phyloP scores from a whole-genome alignment of 2,329 filamentous ascomycete species.

The Trematosphaeria pertusa region DNA sequence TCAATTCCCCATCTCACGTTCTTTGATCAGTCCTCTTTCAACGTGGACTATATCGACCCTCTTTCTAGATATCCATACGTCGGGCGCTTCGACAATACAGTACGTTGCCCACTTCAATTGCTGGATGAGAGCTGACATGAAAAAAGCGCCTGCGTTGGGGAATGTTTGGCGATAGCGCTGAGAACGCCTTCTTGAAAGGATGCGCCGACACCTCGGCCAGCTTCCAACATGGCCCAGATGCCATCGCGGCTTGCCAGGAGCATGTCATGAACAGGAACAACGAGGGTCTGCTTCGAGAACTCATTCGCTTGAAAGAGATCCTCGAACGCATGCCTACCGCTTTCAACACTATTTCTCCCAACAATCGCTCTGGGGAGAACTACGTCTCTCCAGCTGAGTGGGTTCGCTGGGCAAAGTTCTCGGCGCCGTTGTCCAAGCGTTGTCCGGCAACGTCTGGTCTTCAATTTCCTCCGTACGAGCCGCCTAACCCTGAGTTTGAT shows the following conservation, averaged over 20 bases:
- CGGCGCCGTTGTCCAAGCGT: conserved; percentile 32
- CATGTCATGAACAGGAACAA: conserved; percentile 35
- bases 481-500: too few species aligned
- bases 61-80: conserved; percentile 59
- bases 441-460: conserved; percentile 33
- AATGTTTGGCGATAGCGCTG: conserved; percentile 34
- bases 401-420: conserved; percentile 36
- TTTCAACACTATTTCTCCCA: conserved; percentile 32
- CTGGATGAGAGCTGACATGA: neutral
- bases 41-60: conserved; percentile 58
- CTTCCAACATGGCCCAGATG: conserved; percentile 34
- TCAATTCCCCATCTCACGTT: conserved; percentile 62
- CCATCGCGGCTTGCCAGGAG: conserved; percentile 34
- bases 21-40: conserved; percentile 62
- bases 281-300: conserved; percentile 30
- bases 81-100: conserved; percentile 33
- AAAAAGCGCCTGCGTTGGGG: conserved; percentile 24
- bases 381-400: conserved; percentile 33
- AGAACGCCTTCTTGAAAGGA: conserved; percentile 34
- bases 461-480: conserved; percentile 26
- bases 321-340: conserved; percentile 33
- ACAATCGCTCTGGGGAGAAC: conserved; percentile 30
- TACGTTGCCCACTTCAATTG: neutral
- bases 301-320: conserved; percentile 33
- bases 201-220: conserved; percentile 34